These are phyloP conservation scores for Glonium stellatum DNA, from an alignment of 495 filamentous ascomycete species.

Conservation along the genomic window DNA sequence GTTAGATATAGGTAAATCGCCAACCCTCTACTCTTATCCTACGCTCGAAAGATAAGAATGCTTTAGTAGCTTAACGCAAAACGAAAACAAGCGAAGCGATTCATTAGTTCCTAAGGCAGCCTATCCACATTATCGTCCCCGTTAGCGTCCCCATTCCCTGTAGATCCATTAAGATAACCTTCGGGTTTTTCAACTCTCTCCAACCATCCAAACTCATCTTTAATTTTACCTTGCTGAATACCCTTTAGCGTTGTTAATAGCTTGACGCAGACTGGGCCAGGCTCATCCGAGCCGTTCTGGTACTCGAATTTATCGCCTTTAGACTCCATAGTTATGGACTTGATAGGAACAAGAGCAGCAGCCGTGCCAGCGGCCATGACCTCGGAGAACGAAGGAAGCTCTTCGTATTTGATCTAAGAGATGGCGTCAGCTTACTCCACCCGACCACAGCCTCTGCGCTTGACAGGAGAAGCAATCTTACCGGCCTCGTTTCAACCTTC, in stretches of 20 bases:
- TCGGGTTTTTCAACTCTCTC: slow-evolving; percentile 44
- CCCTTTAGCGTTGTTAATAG: slow-evolving; percentile 72
- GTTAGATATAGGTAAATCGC: no score
- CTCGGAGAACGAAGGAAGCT: slow-evolving; percentile 69
- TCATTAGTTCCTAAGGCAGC: slow-evolving; percentile 5
- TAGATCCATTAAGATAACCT: slow-evolving; percentile 8
- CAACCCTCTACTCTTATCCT: no score
- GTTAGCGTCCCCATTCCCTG: neutral
- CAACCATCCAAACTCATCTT: slow-evolving; percentile 72
- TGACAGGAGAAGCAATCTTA: slow-evolving; percentile 19
- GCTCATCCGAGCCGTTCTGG: slow-evolving; percentile 45
- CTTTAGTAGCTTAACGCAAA: no score
- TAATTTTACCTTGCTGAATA: slow-evolving; percentile 71
- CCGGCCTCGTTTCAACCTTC: slow-evolving; percentile 31
- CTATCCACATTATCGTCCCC: slow-evolving; percentile 1
- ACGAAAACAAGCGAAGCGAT: neutral
- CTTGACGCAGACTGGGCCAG: slow-evolving; percentile 48
- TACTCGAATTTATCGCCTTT: slow-evolving; percentile 56
- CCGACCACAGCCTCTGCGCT: neutral
- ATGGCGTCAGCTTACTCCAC: neutral
- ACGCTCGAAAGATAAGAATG: no score
- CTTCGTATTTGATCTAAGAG: slow-evolving; percentile 64
- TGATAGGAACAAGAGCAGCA: slow-evolving; percentile 83
- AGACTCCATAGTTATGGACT: slow-evolving; percentile 69
- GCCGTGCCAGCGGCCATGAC: slow-evolving; percentile 91